Conservation (phyloP, 2,329 filamentous ascomycete species). For the Huntiella decipiens region DNA sequence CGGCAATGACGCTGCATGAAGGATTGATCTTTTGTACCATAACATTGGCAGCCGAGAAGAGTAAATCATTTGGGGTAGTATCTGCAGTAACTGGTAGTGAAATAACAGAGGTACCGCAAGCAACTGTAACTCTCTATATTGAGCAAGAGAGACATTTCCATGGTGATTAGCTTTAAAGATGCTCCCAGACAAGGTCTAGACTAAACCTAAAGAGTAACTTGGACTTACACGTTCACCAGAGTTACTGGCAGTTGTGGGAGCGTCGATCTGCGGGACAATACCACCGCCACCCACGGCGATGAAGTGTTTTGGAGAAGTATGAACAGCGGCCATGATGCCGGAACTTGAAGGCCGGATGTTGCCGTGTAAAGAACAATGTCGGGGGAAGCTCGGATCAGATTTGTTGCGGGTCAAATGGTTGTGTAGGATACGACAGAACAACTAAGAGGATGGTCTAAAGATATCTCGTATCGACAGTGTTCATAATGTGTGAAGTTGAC, state of each 20-base stretch:
- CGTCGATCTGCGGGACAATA: constrained; percentile 41
- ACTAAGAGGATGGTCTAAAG: no score
- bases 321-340: constrained; percentile 10
- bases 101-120: constrained; percentile 50
- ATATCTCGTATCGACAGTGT: no score
- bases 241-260: constrained; percentile 64
- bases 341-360: no score
- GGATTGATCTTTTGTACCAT: constrained; percentile 46
- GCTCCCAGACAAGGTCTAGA: background rate
- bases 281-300: constrained; percentile 28
- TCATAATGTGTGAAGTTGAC: no score
- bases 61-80: constrained; percentile 56
- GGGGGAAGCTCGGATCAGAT: no score
- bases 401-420: no score
- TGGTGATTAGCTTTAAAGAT: background rate
- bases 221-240: constrained; percentile 51
- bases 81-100: constrained; percentile 53
- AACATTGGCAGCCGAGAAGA: constrained; percentile 44
- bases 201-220: background rate
- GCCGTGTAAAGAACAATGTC: no score
- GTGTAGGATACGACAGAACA: no score
- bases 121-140: constrained; percentile 46
- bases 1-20: constrained; percentile 50
- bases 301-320: constrained; percentile 14
- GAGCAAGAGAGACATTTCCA: background rate